Percentiles rank a stretch among this genome's conserved stretches.
These are phyloP conservation scores for Capsicum chinense DNA, from an alignment of 257 asterid genomes.

Conservation along the genomic window DNA sequence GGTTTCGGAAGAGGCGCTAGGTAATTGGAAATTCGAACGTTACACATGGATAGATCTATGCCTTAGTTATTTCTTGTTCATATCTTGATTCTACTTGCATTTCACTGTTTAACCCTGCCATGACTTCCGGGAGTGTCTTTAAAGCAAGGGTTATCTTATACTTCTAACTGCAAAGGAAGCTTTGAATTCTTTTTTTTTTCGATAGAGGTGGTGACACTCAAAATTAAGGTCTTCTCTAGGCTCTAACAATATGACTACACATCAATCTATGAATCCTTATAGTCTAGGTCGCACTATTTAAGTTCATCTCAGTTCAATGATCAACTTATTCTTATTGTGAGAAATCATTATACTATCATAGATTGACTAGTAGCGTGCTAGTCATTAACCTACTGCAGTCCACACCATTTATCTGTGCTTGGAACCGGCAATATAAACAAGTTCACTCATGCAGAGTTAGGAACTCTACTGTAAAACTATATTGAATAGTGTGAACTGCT, in stretches of 20 bases:
- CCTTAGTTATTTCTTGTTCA: background rate
- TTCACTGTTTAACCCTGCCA: background rate
- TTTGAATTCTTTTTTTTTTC: background rate
- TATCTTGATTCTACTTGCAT: constrained; percentile 10
- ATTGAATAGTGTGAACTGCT: background rate
- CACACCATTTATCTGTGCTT: background rate
- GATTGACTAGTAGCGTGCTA: constrained; percentile 1
- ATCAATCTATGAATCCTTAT: background rate
- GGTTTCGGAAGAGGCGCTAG: background rate
- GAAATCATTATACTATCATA: background rate
- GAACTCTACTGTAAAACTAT: background rate
- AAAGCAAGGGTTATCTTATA: background rate
- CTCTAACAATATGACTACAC: background rate
- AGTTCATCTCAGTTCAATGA: background rate
- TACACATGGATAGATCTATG: background rate
- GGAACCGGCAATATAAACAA: background rate
- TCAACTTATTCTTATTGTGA: background rate
- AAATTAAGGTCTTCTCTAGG: background rate
- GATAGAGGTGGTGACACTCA: background rate
- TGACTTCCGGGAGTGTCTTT: background rate
- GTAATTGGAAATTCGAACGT: background rate
- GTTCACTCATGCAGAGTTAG: background rate
- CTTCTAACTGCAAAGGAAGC: background rate
- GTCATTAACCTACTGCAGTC: background rate
- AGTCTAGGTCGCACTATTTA: background rate